Percentiles rank a stretch among this genome's conserved stretches.
These are phyloP conservation scores for Lactifluus pinguis DNA, from an alignment of 768 basidiomycete species.

Conservation along the genomic window DNA sequence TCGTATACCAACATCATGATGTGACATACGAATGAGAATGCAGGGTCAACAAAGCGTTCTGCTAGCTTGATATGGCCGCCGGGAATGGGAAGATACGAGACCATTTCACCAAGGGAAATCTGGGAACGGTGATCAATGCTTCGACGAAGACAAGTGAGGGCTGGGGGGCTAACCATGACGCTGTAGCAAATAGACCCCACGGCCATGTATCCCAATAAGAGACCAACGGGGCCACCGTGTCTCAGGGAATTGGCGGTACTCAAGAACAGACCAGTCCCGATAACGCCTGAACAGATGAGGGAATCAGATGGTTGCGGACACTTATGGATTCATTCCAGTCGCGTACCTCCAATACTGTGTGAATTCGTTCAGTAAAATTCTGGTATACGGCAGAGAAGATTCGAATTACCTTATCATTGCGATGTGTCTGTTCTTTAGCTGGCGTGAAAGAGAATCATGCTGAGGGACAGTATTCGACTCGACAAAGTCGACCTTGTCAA, in stretches of 20 bases:
- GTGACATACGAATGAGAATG: slow-evolving; percentile 43
- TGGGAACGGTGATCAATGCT: slow-evolving; percentile 21
- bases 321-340: neutral
- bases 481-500: neutral
- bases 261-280: slow-evolving; percentile 31
- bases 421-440: slow-evolving; percentile 55
- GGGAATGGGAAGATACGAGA: slow-evolving; percentile 68
- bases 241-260: slow-evolving; percentile 42
- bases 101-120: slow-evolving; percentile 67
- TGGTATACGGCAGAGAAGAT: neutral
- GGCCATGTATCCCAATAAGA: slow-evolving; percentile 58
- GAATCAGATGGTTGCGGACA: neutral
- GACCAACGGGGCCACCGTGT: slow-evolving; percentile 63
- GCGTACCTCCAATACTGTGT: slow-evolving; percentile 28
- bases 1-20: neutral
- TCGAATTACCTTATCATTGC: slow-evolving; percentile 64
- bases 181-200: slow-evolving; percentile 63
- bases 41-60: slow-evolving; percentile 73
- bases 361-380: neutral
- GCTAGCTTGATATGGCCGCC: slow-evolving; percentile 77
- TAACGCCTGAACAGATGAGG: slow-evolving; percentile 24
- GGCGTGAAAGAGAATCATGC: slow-evolving; percentile 20
- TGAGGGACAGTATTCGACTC: neutral
- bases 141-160: neutral
- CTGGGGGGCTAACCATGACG: slow-evolving; percentile 47